A percentile compares a stretch with the other conserved stretches of the same genome.
Evolutionary conservation across 176 grass and related monocot genomes (phyloP).

Genomic region (Puccinellia tenuiflora): DNA sequence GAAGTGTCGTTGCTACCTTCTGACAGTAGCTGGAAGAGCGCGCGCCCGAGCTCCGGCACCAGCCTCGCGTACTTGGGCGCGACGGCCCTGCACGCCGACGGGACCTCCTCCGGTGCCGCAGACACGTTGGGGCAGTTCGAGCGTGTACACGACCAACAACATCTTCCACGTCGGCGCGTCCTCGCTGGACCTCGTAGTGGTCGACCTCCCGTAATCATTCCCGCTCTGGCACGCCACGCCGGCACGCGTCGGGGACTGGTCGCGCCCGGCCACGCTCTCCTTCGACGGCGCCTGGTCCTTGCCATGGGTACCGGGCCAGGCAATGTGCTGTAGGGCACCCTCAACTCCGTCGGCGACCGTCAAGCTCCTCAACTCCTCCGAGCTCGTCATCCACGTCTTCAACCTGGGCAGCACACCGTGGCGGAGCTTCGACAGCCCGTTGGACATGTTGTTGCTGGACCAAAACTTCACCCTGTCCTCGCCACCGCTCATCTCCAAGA

Average conservation of each 20-base stretch:
- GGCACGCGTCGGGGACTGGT: constrained; percentile 24
- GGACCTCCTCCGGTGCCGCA: no score
- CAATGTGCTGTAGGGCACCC: constrained; percentile 34
- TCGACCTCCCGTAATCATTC: constrained; percentile 57
- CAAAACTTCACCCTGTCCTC: constrained; percentile 54
- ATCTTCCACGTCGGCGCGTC: constrained; percentile 38
- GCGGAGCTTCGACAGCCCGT: constrained; percentile 60
- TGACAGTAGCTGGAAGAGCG: no score
- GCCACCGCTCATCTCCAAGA: constrained; percentile 39
- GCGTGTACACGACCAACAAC: constrained; percentile 34
- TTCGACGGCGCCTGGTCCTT: constrained; percentile 50
- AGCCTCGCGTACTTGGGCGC: no score
- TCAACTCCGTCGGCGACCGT: constrained; percentile 28
- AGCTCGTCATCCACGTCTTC: constrained; percentile 39
- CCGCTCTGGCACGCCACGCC: constrained; percentile 51
- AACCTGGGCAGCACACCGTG: not conserved
- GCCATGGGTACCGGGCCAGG: not conserved
- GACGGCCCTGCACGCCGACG: no score
- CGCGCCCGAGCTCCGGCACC: no score
- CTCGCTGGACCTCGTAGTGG: constrained; percentile 53
- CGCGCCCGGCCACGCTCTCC: constrained; percentile 37
- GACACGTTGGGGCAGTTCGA: constrained; percentile 35
- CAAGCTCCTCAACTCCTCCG: constrained; percentile 52
- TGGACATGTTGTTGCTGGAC: constrained; percentile 54
- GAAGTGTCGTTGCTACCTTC: no score